Evolutionary conservation across 2,329 filamentous ascomycete genomes (phyloP), one percentile per base, ranked within the genome.

Genomic region (Paecilomyces fulvus): DNA sequence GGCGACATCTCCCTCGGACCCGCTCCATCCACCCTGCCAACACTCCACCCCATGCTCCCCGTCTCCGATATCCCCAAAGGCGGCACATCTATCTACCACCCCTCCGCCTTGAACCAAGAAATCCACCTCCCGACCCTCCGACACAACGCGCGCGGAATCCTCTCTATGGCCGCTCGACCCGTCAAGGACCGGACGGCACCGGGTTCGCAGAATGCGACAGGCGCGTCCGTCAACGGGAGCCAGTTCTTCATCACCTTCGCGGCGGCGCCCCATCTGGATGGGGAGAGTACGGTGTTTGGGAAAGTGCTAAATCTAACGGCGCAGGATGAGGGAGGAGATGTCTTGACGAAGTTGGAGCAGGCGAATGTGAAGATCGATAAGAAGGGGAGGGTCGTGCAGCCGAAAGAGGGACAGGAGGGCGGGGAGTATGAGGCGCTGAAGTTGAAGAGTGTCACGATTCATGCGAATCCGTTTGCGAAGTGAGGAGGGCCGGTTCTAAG

Each of bases 221-320:
- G 73, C 0, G 54, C 65, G 3, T 70, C 71, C 1, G 67, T 74
- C 28, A 84, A 84, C 60, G 81, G 80, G 0, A 81, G 79, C 55
- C 84, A 87, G 65, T 87, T 87, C 72, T 87, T 86, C 68, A 76
- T 87, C 51, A 82, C 80, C 0, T 81, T 84, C 64, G 82, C 80
- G 21, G 72, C 83, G 1, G 82, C 83, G 12, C 77, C 83, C 55
- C 84, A 86, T 76, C 70, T 87, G 33, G 84, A 86, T 67, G 84
- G 84, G 7, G 82, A 84, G 66, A 87, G 86, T 64, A 85, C 84
- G 0, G 83, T 86, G 1, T 87, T 87, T 70, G 84, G 84, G 12
- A 79, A 81, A 60, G 77, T 87, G 17, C 68, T 87, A 61, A 74
- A 73, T 54, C 54, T 72, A 59, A 70, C 60, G 52, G 67, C 63